Base-by-base conservation (phyloP, 2,329 filamentous ascomycete species). In the Hirsutella rhossiliensis region DNA sequence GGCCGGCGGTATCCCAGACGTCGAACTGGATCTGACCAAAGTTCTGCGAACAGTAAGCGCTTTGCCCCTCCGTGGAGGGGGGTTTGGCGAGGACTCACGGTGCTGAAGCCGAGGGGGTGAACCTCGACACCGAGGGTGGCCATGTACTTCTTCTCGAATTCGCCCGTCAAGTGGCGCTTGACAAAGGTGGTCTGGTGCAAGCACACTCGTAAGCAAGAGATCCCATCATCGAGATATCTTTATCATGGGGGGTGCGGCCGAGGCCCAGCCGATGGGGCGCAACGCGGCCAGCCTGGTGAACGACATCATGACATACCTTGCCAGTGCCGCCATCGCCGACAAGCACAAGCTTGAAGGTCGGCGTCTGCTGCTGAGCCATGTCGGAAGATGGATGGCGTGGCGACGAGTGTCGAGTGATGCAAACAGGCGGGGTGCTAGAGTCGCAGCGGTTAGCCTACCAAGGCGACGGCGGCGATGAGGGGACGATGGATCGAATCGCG, bases 141-240 rank as follows among this genome's bases (percentile, higher is more conserved):
- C 69, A 98, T 97, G 76, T 98, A 98, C 78, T 97, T 98, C 85
- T 98, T 98, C 76, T 98, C 92, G 67, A 98, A 98, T 70, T 98
- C 92, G 68, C 92, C 92, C 65, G 92, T 98, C 81, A 97, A 80
- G 75, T 98, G 92, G 65, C 92, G 92, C 84, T 98, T 98, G 78
- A 98, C 92, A 72, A 98, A 98, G 66, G 92, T 98, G 67, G 92
- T 98, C 92, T 98, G 64, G 47, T 40, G 42, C 38, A 15, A 36
- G 27, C 18, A 34, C 7, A 28, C 15, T 15, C 15, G 30, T 34
- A 28, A 36, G 41, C 36, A 11, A 17, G 34, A 19, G 15, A 5
- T 19, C 5, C 11, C 13, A 17, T 37, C 3, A 37, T 11, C 15
- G 17, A 37, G 9, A 6, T 11, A 7, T 17, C n/a, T 17, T n/a